phyloP scores from a whole-genome alignment of 352 stramenopile species.

The Globisporangium spiculum region DNA sequence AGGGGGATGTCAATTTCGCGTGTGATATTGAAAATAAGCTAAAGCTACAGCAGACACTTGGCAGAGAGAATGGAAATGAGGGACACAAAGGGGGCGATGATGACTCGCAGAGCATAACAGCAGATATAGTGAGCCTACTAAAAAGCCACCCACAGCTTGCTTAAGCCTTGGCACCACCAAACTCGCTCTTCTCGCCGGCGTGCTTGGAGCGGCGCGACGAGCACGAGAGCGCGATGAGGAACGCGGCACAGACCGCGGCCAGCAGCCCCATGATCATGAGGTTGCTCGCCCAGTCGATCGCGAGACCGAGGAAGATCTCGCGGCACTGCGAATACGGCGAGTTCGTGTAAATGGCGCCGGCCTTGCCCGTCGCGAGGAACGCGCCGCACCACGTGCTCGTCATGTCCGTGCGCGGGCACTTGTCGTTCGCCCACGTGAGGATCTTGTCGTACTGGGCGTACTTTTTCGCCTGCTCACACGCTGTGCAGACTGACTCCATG shows the following conservation, averaged over 20 bases:
- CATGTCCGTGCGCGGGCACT: constrained; percentile 57
- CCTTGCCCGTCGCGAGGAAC: constrained; percentile 41
- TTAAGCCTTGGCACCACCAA: constrained; percentile 3
- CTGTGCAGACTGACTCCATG: constrained; percentile 44
- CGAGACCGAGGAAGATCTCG: constrained; percentile 58
- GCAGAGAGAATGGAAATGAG: background rate
- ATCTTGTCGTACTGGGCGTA: constrained; percentile 67
- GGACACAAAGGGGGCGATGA: background rate
- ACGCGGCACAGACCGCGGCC: constrained; percentile 44
- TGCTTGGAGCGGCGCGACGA: constrained; percentile 45
- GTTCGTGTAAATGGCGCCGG: constrained; percentile 49
- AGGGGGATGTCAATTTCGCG: background rate
- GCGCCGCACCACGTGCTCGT: constrained; percentile 64
- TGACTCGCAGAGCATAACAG: background rate
- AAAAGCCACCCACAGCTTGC: background rate
- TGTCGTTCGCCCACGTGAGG: constrained; percentile 75
- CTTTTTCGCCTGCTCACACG: constrained; percentile 49
- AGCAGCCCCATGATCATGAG: constrained; percentile 50
- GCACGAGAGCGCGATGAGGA: constrained; percentile 60
- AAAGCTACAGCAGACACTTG: background rate
- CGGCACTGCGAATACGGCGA: constrained; percentile 78
- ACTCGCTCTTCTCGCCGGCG: constrained; percentile 4
- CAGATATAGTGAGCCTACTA: background rate
- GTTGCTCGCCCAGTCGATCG: constrained; percentile 57
- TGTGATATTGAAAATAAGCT: background rate